phyloP scores from a whole-genome alignment of 2,329 filamentous ascomycete genomes.

The Ophiognomonia clavigignenti-juglandacearum region DNA sequence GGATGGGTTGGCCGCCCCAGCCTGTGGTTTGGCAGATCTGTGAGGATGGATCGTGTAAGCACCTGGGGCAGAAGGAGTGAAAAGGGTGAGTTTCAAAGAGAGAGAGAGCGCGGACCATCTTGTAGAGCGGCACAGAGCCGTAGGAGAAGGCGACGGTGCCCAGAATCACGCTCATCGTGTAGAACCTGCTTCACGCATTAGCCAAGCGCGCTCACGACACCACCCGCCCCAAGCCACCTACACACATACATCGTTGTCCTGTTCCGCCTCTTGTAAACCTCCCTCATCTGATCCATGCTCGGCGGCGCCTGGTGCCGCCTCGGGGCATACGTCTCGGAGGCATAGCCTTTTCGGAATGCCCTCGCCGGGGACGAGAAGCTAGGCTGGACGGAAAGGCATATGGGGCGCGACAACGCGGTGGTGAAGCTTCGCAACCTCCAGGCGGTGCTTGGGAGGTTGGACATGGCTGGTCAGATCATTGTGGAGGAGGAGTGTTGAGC shows the following conservation, averaged over 20 bases:
- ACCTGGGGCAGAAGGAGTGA: neutral
- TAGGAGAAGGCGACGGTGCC: slow-evolving; percentile 78
- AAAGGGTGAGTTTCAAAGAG: neutral
- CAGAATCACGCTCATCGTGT: slow-evolving; percentile 71
- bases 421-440: slow-evolving; percentile 25
- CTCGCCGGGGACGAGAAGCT: neutral
- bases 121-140: slow-evolving; percentile 80
- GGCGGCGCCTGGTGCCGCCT: slow-evolving; percentile 28
- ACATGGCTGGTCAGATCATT: slow-evolving; percentile 30
- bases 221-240: too few species aligned
- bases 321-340: slow-evolving; percentile 24
- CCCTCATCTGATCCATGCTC: slow-evolving; percentile 60
- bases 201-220: slow-evolving; percentile 9
- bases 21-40: slow-evolving; percentile 81
- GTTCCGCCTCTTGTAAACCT: slow-evolving; percentile 64
- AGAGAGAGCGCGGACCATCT: slow-evolving; percentile 57
- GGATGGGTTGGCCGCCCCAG: slow-evolving; percentile 90
- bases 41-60: slow-evolving; percentile 4
- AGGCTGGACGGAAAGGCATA: slow-evolving; percentile 3
- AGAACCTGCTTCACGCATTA: slow-evolving; percentile 49
- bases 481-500: slow-evolving; percentile 13
- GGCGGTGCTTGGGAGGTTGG: slow-evolving; percentile 31
- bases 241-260: slow-evolving; percentile 54
- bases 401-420: slow-evolving; percentile 14
- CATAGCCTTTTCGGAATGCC: slow-evolving; percentile 12